Evolutionary conservation across 805 yeast species (phyloP).

Genomic region (Ogataea populi-albae): DNA sequence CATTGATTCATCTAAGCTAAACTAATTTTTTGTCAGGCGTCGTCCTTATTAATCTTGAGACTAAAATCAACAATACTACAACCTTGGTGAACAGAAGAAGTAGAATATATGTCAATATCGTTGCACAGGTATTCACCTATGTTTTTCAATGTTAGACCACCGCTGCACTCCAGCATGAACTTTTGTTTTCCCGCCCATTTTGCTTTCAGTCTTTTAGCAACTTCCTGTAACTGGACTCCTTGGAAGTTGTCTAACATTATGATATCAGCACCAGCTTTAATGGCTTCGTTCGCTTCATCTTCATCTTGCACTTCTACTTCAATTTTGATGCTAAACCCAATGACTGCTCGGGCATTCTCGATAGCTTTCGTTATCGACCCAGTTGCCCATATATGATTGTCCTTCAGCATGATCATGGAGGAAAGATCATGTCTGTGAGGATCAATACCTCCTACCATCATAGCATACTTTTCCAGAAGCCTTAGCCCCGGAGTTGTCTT

Average conservation of each 20-base stretch:
- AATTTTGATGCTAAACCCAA: conserved; percentile 86
- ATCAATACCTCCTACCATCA: conserved; percentile 94
- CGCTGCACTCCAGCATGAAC: conserved; percentile 84
- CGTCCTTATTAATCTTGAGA: conserved; percentile 53
- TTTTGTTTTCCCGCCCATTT: conserved; percentile 47
- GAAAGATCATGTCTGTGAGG: conserved; percentile 89
- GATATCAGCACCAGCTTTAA: conserved; percentile 91
- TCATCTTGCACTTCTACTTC: conserved; percentile 91
- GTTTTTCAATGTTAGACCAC: conserved; percentile 78
- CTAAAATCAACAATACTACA: conserved; percentile 78
- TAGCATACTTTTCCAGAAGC: conserved; percentile 83
- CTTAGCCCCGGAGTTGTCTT: conserved; percentile 97
- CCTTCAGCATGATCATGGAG: conserved; percentile 94
- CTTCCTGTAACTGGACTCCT: conserved; percentile 59
- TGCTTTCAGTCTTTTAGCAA: conserved; percentile 60
- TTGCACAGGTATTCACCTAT: conserved; percentile 63
- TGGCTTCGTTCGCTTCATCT: conserved; percentile 87
- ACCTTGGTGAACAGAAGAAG: conserved; percentile 94
- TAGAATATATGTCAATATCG: conserved; percentile 85
- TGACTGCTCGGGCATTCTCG: conserved; percentile 66
- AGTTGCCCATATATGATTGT: conserved; percentile 88
- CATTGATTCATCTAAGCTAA: neutral
- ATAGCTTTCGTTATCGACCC: conserved; percentile 91
- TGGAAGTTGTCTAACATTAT: conserved; percentile 90
- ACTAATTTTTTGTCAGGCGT: neutral